A percentile compares a stretch with the other conserved stretches of the same genome.
Evolutionary conservation across 1,284 basidiomycete species (phyloP).

Genomic region (Ustilago nuda): DNA sequence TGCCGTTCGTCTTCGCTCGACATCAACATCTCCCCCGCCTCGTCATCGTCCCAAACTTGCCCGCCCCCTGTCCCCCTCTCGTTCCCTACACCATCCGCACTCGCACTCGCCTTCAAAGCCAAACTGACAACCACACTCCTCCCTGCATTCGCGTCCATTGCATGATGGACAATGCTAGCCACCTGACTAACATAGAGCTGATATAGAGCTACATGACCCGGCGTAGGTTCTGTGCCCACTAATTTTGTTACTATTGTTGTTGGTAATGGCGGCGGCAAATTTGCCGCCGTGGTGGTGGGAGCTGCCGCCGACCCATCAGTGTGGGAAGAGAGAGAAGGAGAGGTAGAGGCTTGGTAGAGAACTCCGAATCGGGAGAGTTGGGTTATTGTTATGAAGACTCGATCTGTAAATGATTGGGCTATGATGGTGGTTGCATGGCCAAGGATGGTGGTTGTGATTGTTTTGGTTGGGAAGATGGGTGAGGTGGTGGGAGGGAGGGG

Average conservation of each 20-base stretch:
- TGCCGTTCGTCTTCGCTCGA: slow-evolving; percentile 75
- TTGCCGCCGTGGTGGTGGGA: neutral
- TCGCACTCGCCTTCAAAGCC: slow-evolving; percentile 25
- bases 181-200: slow-evolving; percentile 86
- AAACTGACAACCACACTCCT: slow-evolving; percentile 48
- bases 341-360: slow-evolving; percentile 42
- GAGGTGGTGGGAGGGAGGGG: slow-evolving; percentile 3
- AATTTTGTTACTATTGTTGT: slow-evolving; percentile 80
- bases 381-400: slow-evolving; percentile 53
- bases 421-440: slow-evolving; percentile 42
- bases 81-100: neutral
- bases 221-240: slow-evolving; percentile 76
- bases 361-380: slow-evolving; percentile 54
- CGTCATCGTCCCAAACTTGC: slow-evolving; percentile 22
- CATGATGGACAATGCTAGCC: slow-evolving; percentile 81
- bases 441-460: slow-evolving; percentile 10
- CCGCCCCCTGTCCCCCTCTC: neutral
- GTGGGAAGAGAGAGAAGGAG: neutral
- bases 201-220: slow-evolving; percentile 78
- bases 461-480: slow-evolving; percentile 22
- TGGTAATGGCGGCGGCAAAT: slow-evolving; percentile 75
- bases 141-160: slow-evolving; percentile 69
- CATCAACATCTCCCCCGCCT: slow-evolving; percentile 64
- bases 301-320: neutral
- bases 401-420: slow-evolving; percentile 47